Base-by-base conservation (phyloP, 495 filamentous ascomycete genomes). In the Pseudevernia furfuracea region DNA sequence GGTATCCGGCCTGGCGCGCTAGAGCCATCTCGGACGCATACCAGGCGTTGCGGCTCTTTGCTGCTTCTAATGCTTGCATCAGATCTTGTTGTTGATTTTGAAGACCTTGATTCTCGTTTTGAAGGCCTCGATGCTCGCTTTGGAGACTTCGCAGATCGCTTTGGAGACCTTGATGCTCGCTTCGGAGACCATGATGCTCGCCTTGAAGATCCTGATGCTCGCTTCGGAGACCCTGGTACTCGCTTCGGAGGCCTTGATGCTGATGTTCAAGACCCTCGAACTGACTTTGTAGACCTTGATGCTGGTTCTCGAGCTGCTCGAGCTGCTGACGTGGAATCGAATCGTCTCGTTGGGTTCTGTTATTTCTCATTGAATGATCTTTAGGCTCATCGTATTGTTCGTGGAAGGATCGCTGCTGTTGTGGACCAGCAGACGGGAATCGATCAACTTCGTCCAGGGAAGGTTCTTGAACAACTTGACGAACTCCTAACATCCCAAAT, bases 21-120 rank as follows among this genome's bases (percentile, higher is more conserved):
- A 97, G 75, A 21, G 94, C 90, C 37, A 99, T 77, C 74, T 99
- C 94, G 3, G 93, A 96, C 10, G 91, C 91, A 75, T 94, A 97
- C 94, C 94, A 99, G 2, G 93, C 92, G 73, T 96, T 97, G 32
- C 88, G 86, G 68, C 86, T 90, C 71, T 88, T 90, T 14, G 86
- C 79, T 6, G 84, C 76, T 70, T 97, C 92, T 8, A 99, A 81
- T 66, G 97, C 95, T 70, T 90, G 89, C 30, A 89, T 77, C 52
- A 80, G 76, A 70, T 82, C 78, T 63, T 82, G 79, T 48, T 68
- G 67, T 59, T 66, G 58, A 36, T 12, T 57, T 52, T 56, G 46
- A 9, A 66, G 39, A 58, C 36, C 59, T n/a, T 66, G 43, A 36
- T 65, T 44, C 30, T 61, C 57, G 58, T n/a, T 61, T 32, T 43